Evolutionary conservation across 768 basidiomycete species (phyloP).

Genomic region (Tulasnella calospora): DNA sequence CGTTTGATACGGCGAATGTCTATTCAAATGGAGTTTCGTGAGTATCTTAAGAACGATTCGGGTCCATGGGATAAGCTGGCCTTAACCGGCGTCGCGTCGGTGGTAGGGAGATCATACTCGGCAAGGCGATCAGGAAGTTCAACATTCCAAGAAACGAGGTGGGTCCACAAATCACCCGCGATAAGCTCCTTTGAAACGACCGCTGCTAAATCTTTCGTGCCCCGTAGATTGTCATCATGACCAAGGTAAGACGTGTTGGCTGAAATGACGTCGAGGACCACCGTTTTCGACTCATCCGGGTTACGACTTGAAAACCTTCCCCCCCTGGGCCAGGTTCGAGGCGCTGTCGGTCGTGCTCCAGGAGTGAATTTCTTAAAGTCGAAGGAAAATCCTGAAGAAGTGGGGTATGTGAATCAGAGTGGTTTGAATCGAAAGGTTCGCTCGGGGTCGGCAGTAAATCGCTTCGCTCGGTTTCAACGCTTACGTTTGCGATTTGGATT

Average conservation of each 20-base stretch:
- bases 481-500: neutral
- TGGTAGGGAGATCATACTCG: constrained; percentile 53
- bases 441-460: no score
- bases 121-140: constrained; percentile 57
- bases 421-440: constrained; percentile 13
- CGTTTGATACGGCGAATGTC: constrained; percentile 31
- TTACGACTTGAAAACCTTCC: neutral
- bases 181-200: neutral
- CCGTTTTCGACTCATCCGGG: neutral
- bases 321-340: neutral
- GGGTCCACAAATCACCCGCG: neutral
- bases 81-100: neutral
- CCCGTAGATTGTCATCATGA: neutral
- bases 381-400: constrained; percentile 6
- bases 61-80: neutral
- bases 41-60: neutral
- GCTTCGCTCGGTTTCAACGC: no score
- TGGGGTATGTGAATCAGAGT: constrained; percentile 12
- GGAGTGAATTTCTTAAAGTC: neutral
- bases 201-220: neutral
- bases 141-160: constrained; percentile 14
- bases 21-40: constrained; percentile 59
- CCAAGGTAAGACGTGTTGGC: neutral
- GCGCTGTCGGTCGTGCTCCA: neutral
- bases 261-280: neutral